These are phyloP conservation scores for Aethionema arabicum DNA, from an alignment of 345 rosid genomes.

Conservation along the genomic window DNA sequence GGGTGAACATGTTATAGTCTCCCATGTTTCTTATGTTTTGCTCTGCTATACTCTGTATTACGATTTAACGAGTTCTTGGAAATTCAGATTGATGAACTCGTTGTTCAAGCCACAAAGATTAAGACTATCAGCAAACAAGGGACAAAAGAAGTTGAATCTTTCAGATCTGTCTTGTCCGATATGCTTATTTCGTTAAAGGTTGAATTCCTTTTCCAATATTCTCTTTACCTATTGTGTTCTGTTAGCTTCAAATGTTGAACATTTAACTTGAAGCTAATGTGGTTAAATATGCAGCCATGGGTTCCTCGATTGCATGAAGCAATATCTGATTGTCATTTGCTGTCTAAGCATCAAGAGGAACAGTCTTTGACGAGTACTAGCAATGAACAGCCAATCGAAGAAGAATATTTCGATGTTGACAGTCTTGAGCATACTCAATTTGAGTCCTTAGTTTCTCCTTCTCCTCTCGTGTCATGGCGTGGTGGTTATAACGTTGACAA, in stretches of 20 bases:
- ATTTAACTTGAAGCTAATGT: not conserved
- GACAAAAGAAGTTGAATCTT: constrained; percentile 57
- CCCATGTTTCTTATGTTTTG: not conserved
- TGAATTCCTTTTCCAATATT: not conserved
- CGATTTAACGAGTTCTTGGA: constrained; percentile 6
- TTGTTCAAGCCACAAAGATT: constrained; percentile 59
- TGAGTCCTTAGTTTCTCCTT: constrained; percentile 75
- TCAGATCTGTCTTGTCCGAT: constrained; percentile 51
- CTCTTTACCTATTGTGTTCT: not conserved
- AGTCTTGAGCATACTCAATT: constrained; percentile 59
- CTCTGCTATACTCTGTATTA: not conserved
- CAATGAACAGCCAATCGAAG: constrained; percentile 33
- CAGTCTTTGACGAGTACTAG: constrained; percentile 29
- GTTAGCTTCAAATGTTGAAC: not conserved
- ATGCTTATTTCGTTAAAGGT: constrained; percentile 76
- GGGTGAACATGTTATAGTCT: not conserved
- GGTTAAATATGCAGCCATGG: constrained; percentile 72
- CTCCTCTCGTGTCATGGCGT: constrained; percentile 91
- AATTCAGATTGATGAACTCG: constrained; percentile 78
- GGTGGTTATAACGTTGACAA: constrained; percentile 57
- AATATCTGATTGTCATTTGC: constrained; percentile 27
- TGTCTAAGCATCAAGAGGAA: constrained; percentile 32
- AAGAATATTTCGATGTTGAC: constrained; percentile 43
- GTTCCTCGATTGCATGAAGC: constrained; percentile 57
- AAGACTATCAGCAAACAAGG: constrained; percentile 47